Percentiles rank a stretch among this genome's conserved stretches.
These are phyloP conservation scores for Aspergillus puulaauensis DNA, from an alignment of 2,329 filamentous ascomycete species.

Conservation along the genomic window DNA sequence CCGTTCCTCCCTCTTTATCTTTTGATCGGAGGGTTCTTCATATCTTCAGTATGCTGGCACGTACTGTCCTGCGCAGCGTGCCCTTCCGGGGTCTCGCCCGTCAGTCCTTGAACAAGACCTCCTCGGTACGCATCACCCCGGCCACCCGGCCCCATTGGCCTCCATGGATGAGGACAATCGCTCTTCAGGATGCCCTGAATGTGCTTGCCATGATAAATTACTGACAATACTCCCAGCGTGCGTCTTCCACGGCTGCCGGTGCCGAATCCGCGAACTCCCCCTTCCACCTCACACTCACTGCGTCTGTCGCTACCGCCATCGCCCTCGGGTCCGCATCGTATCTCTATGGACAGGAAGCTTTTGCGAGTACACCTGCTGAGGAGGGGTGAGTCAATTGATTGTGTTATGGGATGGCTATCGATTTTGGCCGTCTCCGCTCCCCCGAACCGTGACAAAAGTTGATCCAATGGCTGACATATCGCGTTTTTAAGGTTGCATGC, in stretches of 20 bases:
- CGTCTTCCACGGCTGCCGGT: slow-evolving; percentile 69
- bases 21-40: slow-evolving; percentile 38
- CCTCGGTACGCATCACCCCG: slow-evolving; percentile 68
- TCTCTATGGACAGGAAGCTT: slow-evolving; percentile 83
- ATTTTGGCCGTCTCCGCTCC: slow-evolving; percentile 15
- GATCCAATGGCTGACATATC: slow-evolving; percentile 25
- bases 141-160: slow-evolving; percentile 29
- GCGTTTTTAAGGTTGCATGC: slow-evolving; percentile 72
- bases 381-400: slow-evolving; percentile 77
- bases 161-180: slow-evolving; percentile 28
- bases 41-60: slow-evolving; percentile 78
- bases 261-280: slow-evolving; percentile 71
- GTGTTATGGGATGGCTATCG: slow-evolving; percentile 16
- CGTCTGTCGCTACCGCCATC: slow-evolving; percentile 79
- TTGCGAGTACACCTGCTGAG: slow-evolving; percentile 90
- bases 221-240: slow-evolving; percentile 51
- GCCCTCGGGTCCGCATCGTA: slow-evolving; percentile 88
- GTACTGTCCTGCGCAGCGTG: slow-evolving; percentile 85
- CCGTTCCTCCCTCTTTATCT: slow-evolving; percentile 31
- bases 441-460: slow-evolving; percentile 25
- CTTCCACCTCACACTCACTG: slow-evolving; percentile 81
- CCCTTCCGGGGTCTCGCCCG: slow-evolving; percentile 78
- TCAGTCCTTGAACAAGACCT: slow-evolving; percentile 69
- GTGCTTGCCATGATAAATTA: slow-evolving; percentile 30
- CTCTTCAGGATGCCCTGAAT: slow-evolving; percentile 22